phyloP scores from a whole-genome alignment of 225 moss, liverwort and hornwort species.

The Anthoceros angustus region DNA sequence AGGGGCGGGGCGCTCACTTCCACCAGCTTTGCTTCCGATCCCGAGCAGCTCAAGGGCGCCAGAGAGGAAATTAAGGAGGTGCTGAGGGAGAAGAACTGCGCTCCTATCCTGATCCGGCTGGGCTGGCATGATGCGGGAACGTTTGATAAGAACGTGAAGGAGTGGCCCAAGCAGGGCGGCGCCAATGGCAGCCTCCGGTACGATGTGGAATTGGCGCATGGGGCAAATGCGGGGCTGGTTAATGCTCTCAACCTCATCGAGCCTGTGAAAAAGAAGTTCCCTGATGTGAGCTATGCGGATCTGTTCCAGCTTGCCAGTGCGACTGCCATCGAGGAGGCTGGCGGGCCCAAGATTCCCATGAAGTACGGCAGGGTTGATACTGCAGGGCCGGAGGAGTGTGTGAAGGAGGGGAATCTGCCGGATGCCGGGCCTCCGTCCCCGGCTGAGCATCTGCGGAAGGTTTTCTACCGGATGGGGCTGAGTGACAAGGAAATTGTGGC shows the following conservation, averaged over 20 bases:
- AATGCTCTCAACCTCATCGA: slow-evolving; percentile 34
- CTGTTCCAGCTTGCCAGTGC: slow-evolving; percentile 83
- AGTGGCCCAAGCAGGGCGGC: slow-evolving; percentile 63
- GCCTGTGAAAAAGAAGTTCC: slow-evolving; percentile 51
- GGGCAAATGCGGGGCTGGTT: slow-evolving; percentile 64
- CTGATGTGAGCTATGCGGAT: slow-evolving; percentile 53
- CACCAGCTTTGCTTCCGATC: slow-evolving; percentile 37
- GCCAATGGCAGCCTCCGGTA: slow-evolving; percentile 73
- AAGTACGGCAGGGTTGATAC: slow-evolving; percentile 58
- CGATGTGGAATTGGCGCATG: slow-evolving; percentile 41
- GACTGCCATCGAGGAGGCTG: slow-evolving; percentile 70
- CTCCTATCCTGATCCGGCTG: slow-evolving; percentile 73
- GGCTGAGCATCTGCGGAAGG: slow-evolving; percentile 58
- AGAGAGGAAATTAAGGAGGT: slow-evolving; percentile 50
- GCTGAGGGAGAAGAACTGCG: slow-evolving; percentile 40
- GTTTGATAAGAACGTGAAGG: slow-evolving; percentile 40
- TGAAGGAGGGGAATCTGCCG: slow-evolving; percentile 70
- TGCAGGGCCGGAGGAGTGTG: slow-evolving; percentile 26
- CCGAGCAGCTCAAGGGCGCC: slow-evolving; percentile 46
- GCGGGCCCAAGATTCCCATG: slow-evolving; percentile 63
- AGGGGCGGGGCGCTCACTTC: slow-evolving; percentile 9
- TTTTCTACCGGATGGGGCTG: slow-evolving; percentile 76
- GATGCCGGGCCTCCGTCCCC: slow-evolving; percentile 54
- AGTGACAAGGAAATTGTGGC: slow-evolving; percentile 53
- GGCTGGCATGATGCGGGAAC: slow-evolving; percentile 91